Evolutionary conservation across 345 rosid species (phyloP), one percentile per base, ranked within the genome.

Genomic region (Pistacia vera): DNA sequence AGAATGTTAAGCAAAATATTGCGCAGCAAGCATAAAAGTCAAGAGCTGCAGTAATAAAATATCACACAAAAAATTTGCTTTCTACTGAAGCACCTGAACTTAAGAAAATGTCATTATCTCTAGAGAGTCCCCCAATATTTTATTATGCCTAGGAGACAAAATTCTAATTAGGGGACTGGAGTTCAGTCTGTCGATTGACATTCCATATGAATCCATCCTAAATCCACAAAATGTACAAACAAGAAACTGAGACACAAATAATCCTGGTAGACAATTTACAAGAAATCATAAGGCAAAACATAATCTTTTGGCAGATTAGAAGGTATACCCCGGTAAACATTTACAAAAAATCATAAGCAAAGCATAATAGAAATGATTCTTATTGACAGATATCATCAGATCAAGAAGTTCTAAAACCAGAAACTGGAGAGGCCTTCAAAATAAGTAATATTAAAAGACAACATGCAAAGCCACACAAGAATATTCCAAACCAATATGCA

Each of bases 51-150:
- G 11, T 18, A 55, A 41, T 54, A 36, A 71, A 20, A 58, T 38
- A n/a, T 7, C 33, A 38, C 4, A 38, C 13, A 6, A 57, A 3
- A 35, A 38, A 41, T 22, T 22, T 25, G 56, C 65, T 25, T 48
- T 4, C 66, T 22, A 71, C n/a, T 59, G 4, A 68, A 68, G 33
- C 20, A 58, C 30, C 75, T 41, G 38, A n/a, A 59, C 54, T 58
- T 2, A 16, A 8, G 58, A 25, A 28, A 38, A 14, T 12, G 38
- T 28, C 41, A 28, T 59, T 4, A 7, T 28, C 41, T 57, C 63
- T 38, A 70, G 54, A 71, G 20, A 67, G 38, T 30, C 74, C 64
- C 41, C 66, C 20, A 61, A 13, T 66, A 72, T 9, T 5, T 28
- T 44, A 61, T 48, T 13, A 41, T 41, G 66, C 57, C 55, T 7